Base-by-base conservation (phyloP, 495 filamentous ascomycete species). In the Stereocaulon alpinum region DNA sequence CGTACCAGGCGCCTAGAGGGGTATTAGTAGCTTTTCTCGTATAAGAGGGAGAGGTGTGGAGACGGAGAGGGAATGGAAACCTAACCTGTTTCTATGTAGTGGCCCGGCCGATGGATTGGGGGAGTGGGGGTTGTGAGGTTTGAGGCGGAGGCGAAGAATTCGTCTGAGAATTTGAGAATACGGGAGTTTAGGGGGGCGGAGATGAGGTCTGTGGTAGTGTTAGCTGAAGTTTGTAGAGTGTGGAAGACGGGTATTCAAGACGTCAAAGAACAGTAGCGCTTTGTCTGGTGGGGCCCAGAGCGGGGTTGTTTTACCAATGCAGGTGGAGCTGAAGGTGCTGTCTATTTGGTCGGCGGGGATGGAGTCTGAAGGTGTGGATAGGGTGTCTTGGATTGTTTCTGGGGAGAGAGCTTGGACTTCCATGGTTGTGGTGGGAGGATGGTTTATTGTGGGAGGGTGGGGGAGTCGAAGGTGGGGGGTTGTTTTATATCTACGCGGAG, bases 71-170 rank as follows among this genome's bases (percentile, higher is more conserved):
- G 47, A 5, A 6, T 37, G 7, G 34, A 37, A 6, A 37, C 34
- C 34, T 37, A 37, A 50, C 47, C 47, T 11, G 88, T 81, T 67
- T 86, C 83, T 51, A 90, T 83, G 77, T 91, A 94, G 71, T 90
- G 82, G 58, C 88, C 90, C 0, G 85, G 84, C 63, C 86, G 82
- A 61, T 82, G 80, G 66, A 95, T 81, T 5, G 91, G 87, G 4
- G 86, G 74, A 0, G 81, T 81, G 1, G 88, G 86, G 17, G 81
- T 92, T 55, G 89, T 73, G 63, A 95, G 82, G 71, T 94, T 95
- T 40, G 75, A 72, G 12, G 90, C 90, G 40, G 83, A 80, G 62
- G 89, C 91, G 72, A 95, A 96, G 80, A 83, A 96, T 73, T 96
- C 83, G 71, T 96, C 87, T 49, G 86, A 89, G 74, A 82, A 86